Evolutionary conservation across 2,329 filamentous ascomycete genomes (phyloP).

Genomic region (Coniochaeta sp.): DNA sequence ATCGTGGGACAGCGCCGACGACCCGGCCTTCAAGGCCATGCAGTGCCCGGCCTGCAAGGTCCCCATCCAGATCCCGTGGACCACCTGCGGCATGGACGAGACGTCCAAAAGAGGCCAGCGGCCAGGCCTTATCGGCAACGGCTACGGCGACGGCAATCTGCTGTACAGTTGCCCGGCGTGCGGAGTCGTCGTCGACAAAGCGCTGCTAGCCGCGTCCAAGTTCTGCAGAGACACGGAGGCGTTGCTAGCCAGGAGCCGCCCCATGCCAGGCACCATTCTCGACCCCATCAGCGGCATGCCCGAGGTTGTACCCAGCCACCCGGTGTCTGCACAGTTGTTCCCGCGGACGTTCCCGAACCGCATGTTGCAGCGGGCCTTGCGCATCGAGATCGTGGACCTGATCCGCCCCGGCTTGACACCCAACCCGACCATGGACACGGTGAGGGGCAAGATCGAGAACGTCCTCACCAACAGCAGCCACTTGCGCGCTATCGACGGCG

Average conservation of each 20-base stretch:
- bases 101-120: constrained; percentile 22
- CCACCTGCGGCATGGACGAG: constrained; percentile 35
- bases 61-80: constrained; percentile 48
- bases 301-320: constrained; percentile 16
- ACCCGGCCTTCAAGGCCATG: constrained; percentile 38
- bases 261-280: constrained; percentile 64
- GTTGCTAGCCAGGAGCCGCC: constrained; percentile 36
- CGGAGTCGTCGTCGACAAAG: constrained; percentile 40
- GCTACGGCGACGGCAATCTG: constrained; percentile 56
- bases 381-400: constrained; percentile 31
- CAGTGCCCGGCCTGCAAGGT: constrained; percentile 47
- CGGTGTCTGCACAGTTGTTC: constrained; percentile 6
- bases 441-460: constrained; percentile 43
- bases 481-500: constrained; percentile 32
- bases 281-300: constrained; percentile 44
- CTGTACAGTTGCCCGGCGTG: constrained; percentile 43
- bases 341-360: constrained; percentile 49
- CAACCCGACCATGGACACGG: constrained; percentile 37
- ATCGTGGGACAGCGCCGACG: constrained; percentile 53
- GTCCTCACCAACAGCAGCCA: constrained; percentile 28
- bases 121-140: constrained; percentile 36
- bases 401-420: constrained; percentile 20
- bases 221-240: constrained; percentile 49
- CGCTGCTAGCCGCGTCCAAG: constrained; percentile 52
- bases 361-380: constrained; percentile 40